Evolutionary conservation across 495 filamentous ascomycete species (phyloP), one percentile per base, ranked within the genome.

Genomic region (Neurospora discreta): DNA sequence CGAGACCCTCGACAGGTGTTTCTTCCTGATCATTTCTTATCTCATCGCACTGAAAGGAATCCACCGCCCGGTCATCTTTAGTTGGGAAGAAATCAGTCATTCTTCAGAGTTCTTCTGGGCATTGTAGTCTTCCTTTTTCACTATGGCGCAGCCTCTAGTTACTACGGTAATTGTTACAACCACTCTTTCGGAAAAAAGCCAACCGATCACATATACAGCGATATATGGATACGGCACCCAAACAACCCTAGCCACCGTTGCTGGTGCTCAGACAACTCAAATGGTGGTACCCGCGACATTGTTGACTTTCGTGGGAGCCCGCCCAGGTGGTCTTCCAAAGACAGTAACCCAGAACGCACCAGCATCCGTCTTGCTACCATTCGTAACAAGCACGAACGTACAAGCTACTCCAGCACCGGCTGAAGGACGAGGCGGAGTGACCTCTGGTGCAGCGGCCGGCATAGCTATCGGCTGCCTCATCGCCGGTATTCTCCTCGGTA

Each of bases 381-480:
- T 68, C 20, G 18, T n/a, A 33, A 15, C 15, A 9, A 68, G 11
- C 30, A 16, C n/a, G 13, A 38, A 11, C 67, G 5, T n/a, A 4
- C 10, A 30, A 3, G 11, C 69, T 44, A 68, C 33, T 5, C 30
- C 43, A 26, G 4, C 9, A 16, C n/a, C 39, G 9, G 1, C 20
- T 33, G 30, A 60, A 60, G 13, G 26, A 16, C 52, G 52, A 7
- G 26, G 23, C 7, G 71, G 71, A 40, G 5, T 73, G 23, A 73
- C 39, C 39, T 39, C 23, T 5, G 73, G 73, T 5, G 74, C 74
- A 33, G 68, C 73, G 8, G 80, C 76, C 40, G 80, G 79, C 16
- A 75, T 73, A 26, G 77, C 77, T 15, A 68, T 80, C 58, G 78
- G 72, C 20, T 77, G 78, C 44, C 71, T 77, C 58, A 26, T 77